Base-by-base conservation (phyloP, 768 basidiomycete species). In the Coprinopsis strossmayeri region DNA sequence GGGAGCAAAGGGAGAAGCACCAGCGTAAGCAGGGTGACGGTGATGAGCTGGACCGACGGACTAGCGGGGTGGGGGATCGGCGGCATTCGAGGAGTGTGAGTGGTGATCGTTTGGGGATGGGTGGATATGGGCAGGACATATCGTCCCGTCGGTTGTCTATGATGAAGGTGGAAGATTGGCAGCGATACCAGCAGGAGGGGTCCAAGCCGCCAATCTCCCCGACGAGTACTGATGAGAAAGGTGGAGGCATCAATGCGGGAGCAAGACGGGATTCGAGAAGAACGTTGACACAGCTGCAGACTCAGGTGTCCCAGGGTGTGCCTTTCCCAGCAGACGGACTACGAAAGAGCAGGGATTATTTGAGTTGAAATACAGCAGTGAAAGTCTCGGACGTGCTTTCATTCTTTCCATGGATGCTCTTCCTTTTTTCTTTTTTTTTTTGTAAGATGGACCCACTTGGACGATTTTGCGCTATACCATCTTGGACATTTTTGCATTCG, bases 141-240 rank as follows among this genome's bases (percentile, higher is more conserved):
- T 74, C 81, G 28, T 79, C 83, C 37, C 80, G 77, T 56, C 78
- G 85, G 40, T 62, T 83, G 63, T 88, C 87, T 34, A 79, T 75
- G 60, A 64, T 90, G 71, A 88, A 89, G 61, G 88, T 91, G 34
- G 85, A 89, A 62, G 88, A 89, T 60, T 91, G 89, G 88, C 82
- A 87, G 64, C 76, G 77, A 54, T 75, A 81, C 57, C 88, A 90
- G 60, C 71, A 78, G 45, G 75, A 79, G 38, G 54, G 51, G 32
- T 65, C 64, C 49, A 68, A 68, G 45, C 58, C 57, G 52, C 27
- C 43, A 7, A 45, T 17, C 24, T 4, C 40, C 10, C 21, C 40
- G 23, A 9, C 23, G 7, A 11, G 43, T 10, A 42, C 41, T 21
- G 41, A 5, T 11, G 18, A 26, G 25, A 45, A 55, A 50, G 7